Evolutionary conservation across 805 yeast genomes (phyloP).

Genomic region (Kodamaea lidongshanica): DNA sequence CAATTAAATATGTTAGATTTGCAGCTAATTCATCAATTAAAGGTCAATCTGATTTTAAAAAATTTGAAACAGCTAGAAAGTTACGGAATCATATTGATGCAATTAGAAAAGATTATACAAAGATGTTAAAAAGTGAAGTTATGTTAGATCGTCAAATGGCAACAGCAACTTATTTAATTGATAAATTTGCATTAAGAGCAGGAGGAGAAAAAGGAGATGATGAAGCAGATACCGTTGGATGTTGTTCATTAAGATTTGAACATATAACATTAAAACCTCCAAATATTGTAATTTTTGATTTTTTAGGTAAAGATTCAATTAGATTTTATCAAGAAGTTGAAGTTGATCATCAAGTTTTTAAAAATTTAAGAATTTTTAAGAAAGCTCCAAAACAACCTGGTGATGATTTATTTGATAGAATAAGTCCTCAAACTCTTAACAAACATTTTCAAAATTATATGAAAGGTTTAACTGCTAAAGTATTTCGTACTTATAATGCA

Average conservation of each 20-base stretch:
- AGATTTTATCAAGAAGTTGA: constrained; percentile 88
- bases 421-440: constrained; percentile 77
- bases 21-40: constrained; percentile 88
- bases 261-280: constrained; percentile 86
- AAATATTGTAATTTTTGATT: constrained; percentile 78
- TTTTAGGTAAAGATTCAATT: constrained; percentile 92
- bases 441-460: constrained; percentile 83
- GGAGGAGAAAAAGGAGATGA: constrained; percentile 97
- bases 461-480: constrained; percentile 93
- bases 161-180: constrained; percentile 88
- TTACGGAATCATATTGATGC: constrained; percentile 63
- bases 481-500: constrained; percentile 95
- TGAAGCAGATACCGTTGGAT: constrained; percentile 97
- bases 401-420: constrained; percentile 85
- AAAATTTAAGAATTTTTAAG: constrained; percentile 80
- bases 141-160: constrained; percentile 91
- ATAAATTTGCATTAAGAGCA: constrained; percentile 90
- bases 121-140: constrained; percentile 60
- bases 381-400: constrained; percentile 86
- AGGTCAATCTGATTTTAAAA: constrained; percentile 85
- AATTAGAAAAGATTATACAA: constrained; percentile 70
- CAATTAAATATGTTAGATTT: constrained; percentile 81
- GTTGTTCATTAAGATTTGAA: constrained; percentile 89
- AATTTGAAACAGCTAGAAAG: constrained; percentile 90
- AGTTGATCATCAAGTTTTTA: constrained; percentile 88